Evolutionary conservation across 345 rosid species (phyloP), one percentile per base, ranked within the genome.

Genomic region (Lumnitzera racemosa): DNA sequence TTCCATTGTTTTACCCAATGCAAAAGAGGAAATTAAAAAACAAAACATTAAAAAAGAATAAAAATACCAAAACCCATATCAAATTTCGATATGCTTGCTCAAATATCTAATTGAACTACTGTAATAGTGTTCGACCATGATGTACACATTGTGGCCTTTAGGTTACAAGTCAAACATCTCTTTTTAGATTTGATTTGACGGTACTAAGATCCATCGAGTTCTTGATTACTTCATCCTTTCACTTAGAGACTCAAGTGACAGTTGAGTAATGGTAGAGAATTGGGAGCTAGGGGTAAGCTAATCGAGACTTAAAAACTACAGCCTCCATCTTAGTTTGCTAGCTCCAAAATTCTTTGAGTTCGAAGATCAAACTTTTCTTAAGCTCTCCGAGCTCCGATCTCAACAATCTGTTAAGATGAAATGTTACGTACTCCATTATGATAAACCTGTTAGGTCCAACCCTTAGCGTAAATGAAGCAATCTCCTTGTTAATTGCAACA

Each of bases 171-270:
- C 78, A 80, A 9, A 24, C 0, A 41, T 72, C 62, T 29, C 50
- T 67, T 9, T 46, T 62, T 5, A 81, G 51, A 56, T 74, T 83
- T 23, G 58, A 58, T 67, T 64, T 78, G 43, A 81, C 70, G 0
- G 89, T 72, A 17, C 80, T 82, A 15, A 83, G 72, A 69, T 83
- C 89, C 89, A 83, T 81, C 13, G 89, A 83, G 25, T 58, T 55
- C 70, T 83, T 72, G 55, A 83, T 73, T 17, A 83, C 56, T 56
- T 61, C 53, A 43, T 17, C 49, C 49, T 49, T 51, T 20, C 52
- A 53, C 55, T 46, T 47, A 65, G 63, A 12, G 68, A 61, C 46
- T 63, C 64, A 5, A 59, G 57, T 20, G 68, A 65, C 46, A 50
- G 70, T 25, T 59, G 58, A 11, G 62, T 1, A 43, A 60, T 24